Conservation (phyloP, 1,284 basidiomycete species). For the Stygiomarasmius scandens region DNA sequence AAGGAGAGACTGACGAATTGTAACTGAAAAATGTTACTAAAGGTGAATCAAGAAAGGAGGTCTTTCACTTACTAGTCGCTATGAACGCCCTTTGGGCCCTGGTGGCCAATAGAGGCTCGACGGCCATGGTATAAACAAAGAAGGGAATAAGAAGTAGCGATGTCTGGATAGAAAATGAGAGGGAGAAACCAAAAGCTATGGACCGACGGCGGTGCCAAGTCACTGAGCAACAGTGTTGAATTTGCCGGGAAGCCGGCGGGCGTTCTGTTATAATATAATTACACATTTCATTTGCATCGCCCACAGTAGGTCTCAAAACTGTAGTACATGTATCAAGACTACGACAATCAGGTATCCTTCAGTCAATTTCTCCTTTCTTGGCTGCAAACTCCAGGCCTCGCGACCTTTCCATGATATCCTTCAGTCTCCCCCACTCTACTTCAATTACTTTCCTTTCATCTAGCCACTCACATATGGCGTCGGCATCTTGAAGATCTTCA, state of each 20-base stretch:
- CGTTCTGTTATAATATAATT: too few relatives aligned
- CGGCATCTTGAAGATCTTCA: conserved; percentile 66
- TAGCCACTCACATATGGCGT: conserved; percentile 81
- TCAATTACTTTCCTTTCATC: conserved; percentile 71
- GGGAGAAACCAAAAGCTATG: neutral
- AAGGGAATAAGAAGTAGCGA: conserved; percentile 16
- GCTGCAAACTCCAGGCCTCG: conserved; percentile 57
- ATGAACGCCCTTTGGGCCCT: conserved; percentile 69
- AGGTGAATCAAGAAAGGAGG: neutral
- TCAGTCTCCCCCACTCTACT: conserved; percentile 67
- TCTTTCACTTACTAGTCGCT: conserved; percentile 52
- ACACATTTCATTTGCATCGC: too few relatives aligned
- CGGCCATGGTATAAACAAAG: conserved; percentile 50
- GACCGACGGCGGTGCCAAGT: neutral
- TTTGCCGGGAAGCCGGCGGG: neutral
- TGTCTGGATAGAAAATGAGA: neutral
- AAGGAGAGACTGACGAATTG: conserved; percentile 41
- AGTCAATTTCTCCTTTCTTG: conserved; percentile 47
- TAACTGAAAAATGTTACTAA: conserved; percentile 35
- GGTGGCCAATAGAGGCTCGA: conserved; percentile 66
- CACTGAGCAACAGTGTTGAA: neutral
- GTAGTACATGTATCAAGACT: too few relatives aligned
- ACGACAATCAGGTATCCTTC: neutral
- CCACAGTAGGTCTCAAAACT: too few relatives aligned
- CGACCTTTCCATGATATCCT: conserved; percentile 73